Conservation (phyloP, 2,329 filamentous ascomycete species). For the Rhinocladiella mackenziei region DNA sequence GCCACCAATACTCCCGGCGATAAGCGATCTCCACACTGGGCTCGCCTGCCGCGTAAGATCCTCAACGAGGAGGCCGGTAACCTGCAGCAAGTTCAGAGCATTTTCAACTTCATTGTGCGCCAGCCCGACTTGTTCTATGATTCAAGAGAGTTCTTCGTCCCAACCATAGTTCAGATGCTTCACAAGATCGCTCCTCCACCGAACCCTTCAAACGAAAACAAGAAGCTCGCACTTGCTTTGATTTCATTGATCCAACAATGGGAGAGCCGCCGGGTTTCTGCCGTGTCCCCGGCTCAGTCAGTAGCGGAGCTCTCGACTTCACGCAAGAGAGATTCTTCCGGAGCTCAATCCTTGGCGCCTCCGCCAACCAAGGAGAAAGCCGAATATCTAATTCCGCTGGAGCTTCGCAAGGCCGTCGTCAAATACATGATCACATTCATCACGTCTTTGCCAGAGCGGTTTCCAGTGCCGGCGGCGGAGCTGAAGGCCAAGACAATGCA, state of each 20-base stretch:
- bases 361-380: slow-evolving; percentile 42
- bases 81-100: slow-evolving; percentile 90
- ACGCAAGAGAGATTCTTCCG: slow-evolving; percentile 33
- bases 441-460: slow-evolving; percentile 81
- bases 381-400: slow-evolving; percentile 65
- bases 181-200: slow-evolving; percentile 80
- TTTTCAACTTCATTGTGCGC: slow-evolving; percentile 92
- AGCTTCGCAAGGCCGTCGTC: slow-evolving; percentile 72
- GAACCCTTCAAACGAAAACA: slow-evolving; percentile 83
- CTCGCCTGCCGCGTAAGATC: slow-evolving; percentile 82
- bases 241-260: slow-evolving; percentile 89
- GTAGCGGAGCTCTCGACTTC: slow-evolving; percentile 65
- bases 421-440: slow-evolving; percentile 97
- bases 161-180: slow-evolving; percentile 81
- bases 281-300: slow-evolving; percentile 39
- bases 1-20: slow-evolving; percentile 59
- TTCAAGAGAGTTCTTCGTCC: slow-evolving; percentile 82
- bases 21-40: slow-evolving; percentile 75
- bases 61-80: slow-evolving; percentile 93
- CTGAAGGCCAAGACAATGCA: slow-evolving; percentile 28
- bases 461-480: slow-evolving; percentile 64
- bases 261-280: slow-evolving; percentile 72
- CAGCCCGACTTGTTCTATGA: slow-evolving; percentile 95
- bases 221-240: slow-evolving; percentile 84
- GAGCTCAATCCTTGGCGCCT: slow-evolving; percentile 53